Evolutionary conservation across 768 basidiomycete genomes (phyloP), one percentile per base, ranked within the genome.

Genomic region (Lactifluus piperatus): DNA sequence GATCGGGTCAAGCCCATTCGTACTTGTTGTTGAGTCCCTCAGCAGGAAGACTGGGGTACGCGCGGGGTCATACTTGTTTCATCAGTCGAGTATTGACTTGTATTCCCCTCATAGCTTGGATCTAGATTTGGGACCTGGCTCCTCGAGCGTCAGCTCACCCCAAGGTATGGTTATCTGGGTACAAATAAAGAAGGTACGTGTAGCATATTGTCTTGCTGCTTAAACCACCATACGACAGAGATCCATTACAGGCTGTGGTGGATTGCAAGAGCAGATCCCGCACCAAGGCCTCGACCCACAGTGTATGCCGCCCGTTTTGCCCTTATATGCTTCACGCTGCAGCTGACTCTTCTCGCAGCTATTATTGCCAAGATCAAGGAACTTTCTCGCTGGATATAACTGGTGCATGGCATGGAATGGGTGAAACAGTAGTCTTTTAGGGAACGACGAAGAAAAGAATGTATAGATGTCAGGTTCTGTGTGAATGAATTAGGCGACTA

Each of bases 101-200:
- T 16, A 47, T 48, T 26, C 43, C 26, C 30, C 2, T 44, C 24
- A 14, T 34, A 80, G 76, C 85, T 91, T 66, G 89, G 88, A 43
- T 87, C 86, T 44, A 88, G 86, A 72, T 86, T 81, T 67, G 91
- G 91, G 24, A 90, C 90, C 0, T 93, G 89, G 88, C 76, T 92
- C 30, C 76, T 94, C 24, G 90, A 92, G 71, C 86, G 91, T 65
- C 74, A 78, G 65, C 81, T 92, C 59, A 85, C 86, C 13, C 91
- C 91, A 44, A 85, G 79, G 67, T 94, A 86, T 67, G 83, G 78
- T 14, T 90, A 92, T 76, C 85, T 93, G 74, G 88, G 88, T 59
- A 82, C 82, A 22, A 80, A 78, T 54, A 88, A 86, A 75, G 87
- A 91, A 71, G 78, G 71, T 70, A 51, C 29, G 66, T 13, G 13